A percentile compares a stretch with the other conserved stretches of the same genome.
Conservation (phyloP, 768 basidiomycete species). For the Lactarius hatsudake region DNA sequence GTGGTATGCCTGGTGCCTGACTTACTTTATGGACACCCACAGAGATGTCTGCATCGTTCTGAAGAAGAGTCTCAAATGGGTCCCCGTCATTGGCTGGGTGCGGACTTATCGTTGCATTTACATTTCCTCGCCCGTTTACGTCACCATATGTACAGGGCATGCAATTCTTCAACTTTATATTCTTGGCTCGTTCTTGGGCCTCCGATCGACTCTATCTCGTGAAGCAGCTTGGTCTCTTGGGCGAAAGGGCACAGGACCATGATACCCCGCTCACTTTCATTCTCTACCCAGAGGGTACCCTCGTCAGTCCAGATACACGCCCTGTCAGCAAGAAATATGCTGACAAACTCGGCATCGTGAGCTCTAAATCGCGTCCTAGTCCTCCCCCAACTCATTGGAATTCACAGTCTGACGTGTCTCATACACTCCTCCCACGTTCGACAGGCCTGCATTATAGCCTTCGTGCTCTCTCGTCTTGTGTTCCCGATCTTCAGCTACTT, state of each 20-base stretch:
- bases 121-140: not conserved
- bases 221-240: slow-evolving; percentile 63
- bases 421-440: slow-evolving; percentile 87
- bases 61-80: slow-evolving; percentile 84
- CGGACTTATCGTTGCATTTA: slow-evolving; percentile 26
- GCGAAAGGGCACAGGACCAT: slow-evolving; percentile 60
- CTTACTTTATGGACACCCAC: slow-evolving; percentile 66
- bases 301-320: slow-evolving; percentile 82
- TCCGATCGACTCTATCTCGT: slow-evolving; percentile 72
- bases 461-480: slow-evolving; percentile 72
- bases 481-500: slow-evolving; percentile 76
- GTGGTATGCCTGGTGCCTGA: slow-evolving; percentile 84
- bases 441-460: slow-evolving; percentile 87
- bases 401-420: slow-evolving; percentile 68
- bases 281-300: slow-evolving; percentile 94
- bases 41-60: slow-evolving; percentile 84
- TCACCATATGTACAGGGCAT: slow-evolving; percentile 55
- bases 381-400: not conserved
- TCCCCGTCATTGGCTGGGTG: slow-evolving; percentile 90
- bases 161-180: slow-evolving; percentile 94
- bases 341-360: slow-evolving; percentile 82
- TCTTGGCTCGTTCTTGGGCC: slow-evolving; percentile 88
- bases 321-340: slow-evolving; percentile 86
- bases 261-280: slow-evolving; percentile 76
- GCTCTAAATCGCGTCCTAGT: slow-evolving; percentile 35